These are phyloP conservation scores for Daucus carota DNA, from an alignment of 129 eudicot species.

Conservation along the genomic window DNA sequence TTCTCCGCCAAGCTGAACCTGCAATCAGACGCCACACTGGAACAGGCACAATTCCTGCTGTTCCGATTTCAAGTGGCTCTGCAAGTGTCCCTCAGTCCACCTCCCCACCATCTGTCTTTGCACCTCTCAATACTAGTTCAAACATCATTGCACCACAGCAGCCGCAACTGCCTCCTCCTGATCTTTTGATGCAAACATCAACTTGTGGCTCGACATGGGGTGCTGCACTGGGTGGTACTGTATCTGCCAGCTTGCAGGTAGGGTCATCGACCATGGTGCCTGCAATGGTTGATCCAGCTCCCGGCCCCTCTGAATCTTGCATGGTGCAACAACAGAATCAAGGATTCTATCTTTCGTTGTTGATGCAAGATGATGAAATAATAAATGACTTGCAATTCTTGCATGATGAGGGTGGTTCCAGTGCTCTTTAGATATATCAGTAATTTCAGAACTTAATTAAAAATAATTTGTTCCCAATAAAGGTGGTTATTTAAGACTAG, in stretches of 20 bases:
- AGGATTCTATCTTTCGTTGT: too few species aligned
- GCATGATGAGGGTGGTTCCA: too few species aligned
- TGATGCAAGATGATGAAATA: too few species aligned
- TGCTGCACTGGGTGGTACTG: background rate
- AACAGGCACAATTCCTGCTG: slow-evolving; percentile 21
- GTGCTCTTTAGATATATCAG: too few species aligned
- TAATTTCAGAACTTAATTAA: too few species aligned
- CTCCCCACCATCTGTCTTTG: background rate
- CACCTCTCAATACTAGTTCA: background rate
- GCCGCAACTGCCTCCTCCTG: background rate
- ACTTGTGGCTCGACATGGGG: too few species aligned
- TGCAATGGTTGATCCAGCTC: too few species aligned
- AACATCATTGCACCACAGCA: background rate
- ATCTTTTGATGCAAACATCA: background rate
- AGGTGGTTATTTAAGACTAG: too few species aligned
- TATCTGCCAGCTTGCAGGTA: background rate
- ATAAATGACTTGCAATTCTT: too few species aligned
- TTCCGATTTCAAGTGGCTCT: background rate
- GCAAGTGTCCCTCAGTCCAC: background rate
- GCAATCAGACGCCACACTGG: slow-evolving; percentile 21
- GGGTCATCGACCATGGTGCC: background rate
- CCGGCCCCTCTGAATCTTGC: too few species aligned
- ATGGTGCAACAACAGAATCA: too few species aligned
- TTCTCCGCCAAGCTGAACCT: slow-evolving; percentile 23
- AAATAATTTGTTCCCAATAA: too few species aligned